Evolutionary conservation across 1,139 yeast species (phyloP), one percentile per base, ranked within the genome.

Genomic region (Candida frijolesensis): DNA sequence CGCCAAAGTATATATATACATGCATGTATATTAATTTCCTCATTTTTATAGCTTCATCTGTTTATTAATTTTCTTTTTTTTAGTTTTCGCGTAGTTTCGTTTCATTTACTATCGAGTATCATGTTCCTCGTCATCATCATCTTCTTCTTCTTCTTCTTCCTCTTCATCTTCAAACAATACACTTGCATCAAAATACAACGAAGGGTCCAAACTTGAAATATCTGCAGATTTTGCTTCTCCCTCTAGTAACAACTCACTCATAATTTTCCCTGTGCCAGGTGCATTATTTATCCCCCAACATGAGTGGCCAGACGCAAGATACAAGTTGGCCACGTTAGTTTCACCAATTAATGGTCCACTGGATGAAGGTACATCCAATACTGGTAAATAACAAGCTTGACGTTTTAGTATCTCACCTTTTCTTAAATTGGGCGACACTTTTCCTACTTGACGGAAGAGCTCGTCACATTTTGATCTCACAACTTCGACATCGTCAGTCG

Each of bases 271-370:
- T 0, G 98, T 91, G 3, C 89, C 98, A 1, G 98, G 98, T 0
- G 97, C 97, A 67, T 94, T 92, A 69, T 94, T 94, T 56, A 94
- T 94, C 22, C 99, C 99, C 99, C 99, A 94, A 70, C 98, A 94
- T 18, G 96, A 87, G 67, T 94, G 99, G 1, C 98, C 99, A 16
- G 95, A 83, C 2, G 97, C 96, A 53, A 94, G 70, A 60, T 74
- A 89, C 55, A 94, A 72, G 56, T 86, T 86, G 27, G 80, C 83
- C 16, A 90, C 94, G 62, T 91, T 90, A 0, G 98, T 92, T 61
- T 89, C 92, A 45, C 99, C 99, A 57, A 94, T 85, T 51, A 94
- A 76, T 0, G 99, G 99, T 3, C 99, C 98, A 4, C 95, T 84
- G 47, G 91, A 84, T 3, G 95, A 86, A 2, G 97, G 96, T 4